Evolutionary conservation across 257 asterid species (phyloP).

Genomic region (Gardenia jasminoides): DNA sequence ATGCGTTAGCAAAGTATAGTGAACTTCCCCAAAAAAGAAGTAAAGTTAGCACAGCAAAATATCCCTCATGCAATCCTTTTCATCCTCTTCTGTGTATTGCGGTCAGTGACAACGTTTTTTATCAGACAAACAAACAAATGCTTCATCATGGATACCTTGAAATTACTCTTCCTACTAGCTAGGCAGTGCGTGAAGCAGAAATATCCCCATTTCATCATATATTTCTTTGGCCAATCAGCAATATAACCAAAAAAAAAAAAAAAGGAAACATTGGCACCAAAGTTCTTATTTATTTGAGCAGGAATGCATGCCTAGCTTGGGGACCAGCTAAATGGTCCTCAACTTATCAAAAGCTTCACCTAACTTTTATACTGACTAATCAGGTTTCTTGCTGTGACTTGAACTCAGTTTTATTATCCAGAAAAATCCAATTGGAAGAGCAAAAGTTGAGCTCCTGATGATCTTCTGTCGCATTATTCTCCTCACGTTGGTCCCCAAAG

Average conservation of each 20-base stretch:
- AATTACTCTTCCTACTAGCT: not conserved
- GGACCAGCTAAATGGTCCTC: not conserved
- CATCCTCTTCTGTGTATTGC: not conserved
- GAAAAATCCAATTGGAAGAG: constrained; percentile 1
- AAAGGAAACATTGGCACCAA: not conserved
- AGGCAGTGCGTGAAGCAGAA: not conserved
- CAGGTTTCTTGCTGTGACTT: not conserved
- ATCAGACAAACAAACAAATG: not conserved
- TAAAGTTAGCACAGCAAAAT: not conserved
- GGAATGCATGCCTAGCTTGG: constrained; percentile 13
- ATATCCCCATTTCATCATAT: not conserved
- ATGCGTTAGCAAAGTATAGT: not conserved
- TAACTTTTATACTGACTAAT: constrained; percentile 7
- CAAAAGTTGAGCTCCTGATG: not conserved
- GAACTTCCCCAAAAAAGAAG: not conserved
- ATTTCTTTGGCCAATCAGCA: not conserved
- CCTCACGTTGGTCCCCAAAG: not conserved
- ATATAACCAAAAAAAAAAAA: not conserved
- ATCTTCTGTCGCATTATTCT: not conserved
- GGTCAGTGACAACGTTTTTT: not conserved
- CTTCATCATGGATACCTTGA: constrained; percentile 1
- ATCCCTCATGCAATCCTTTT: not conserved
- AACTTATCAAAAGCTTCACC: constrained; percentile 18
- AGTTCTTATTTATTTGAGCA: not conserved
- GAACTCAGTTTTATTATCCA: not conserved